phyloP scores from a whole-genome alignment of 2,329 filamentous ascomycete species.

The Proliferodiscus dingleyae region DNA sequence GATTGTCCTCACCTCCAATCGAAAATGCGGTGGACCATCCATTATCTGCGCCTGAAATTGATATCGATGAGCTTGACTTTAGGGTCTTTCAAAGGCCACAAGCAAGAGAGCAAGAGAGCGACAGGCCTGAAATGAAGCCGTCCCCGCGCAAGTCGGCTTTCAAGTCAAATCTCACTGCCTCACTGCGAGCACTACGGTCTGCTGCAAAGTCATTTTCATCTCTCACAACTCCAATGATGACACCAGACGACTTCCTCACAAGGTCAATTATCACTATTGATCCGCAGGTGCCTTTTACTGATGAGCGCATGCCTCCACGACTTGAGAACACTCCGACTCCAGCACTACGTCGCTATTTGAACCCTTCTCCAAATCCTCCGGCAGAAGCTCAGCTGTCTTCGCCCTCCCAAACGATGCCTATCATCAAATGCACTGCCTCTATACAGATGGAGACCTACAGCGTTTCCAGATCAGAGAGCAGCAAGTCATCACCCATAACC shows the following conservation, averaged over 20 bases:
- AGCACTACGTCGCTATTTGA: constrained; percentile 62
- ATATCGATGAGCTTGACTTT: constrained; percentile 45
- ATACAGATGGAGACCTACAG: constrained; percentile 71
- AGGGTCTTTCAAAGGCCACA: constrained; percentile 37
- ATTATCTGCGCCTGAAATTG: constrained; percentile 37
- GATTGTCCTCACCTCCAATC: constrained; percentile 52
- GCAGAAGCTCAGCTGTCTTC: constrained; percentile 36
- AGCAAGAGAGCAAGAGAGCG: constrained; percentile 14
- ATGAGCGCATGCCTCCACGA: constrained; percentile 59
- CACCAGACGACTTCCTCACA: constrained; percentile 62
- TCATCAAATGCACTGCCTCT: constrained; percentile 54
- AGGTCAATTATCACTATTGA: constrained; percentile 64
- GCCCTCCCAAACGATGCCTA: constrained; percentile 32
- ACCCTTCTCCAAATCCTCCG: constrained; percentile 52
- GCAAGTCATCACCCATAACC: constrained; percentile 35
- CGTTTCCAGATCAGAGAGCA: constrained; percentile 27
- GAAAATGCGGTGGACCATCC: constrained; percentile 42
- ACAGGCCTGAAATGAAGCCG: constrained; percentile 5
- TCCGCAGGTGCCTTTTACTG: constrained; percentile 60
- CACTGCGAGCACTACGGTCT: constrained; percentile 56
- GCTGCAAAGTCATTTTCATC: constrained; percentile 60
- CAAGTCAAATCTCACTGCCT: constrained; percentile 66
- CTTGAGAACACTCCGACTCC: constrained; percentile 61
- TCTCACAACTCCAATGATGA: constrained; percentile 59
- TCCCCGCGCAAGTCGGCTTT: constrained; percentile 43